These are phyloP conservation scores for Claviceps quebecensis DNA, from an alignment of 2,329 filamentous ascomycete genomes.

Conservation along the genomic window DNA sequence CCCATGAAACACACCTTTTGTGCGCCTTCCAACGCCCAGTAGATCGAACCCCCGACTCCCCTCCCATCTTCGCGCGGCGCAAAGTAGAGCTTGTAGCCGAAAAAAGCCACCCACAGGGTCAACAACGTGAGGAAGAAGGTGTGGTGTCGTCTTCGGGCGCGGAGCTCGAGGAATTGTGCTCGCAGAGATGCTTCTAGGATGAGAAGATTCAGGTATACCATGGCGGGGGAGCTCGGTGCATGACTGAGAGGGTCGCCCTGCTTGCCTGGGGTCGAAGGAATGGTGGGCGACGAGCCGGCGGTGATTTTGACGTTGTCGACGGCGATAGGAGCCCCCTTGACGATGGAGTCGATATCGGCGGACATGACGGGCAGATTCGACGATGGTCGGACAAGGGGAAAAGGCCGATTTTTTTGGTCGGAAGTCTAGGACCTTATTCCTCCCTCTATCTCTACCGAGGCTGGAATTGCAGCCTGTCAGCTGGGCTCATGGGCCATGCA, in stretches of 20 bases:
- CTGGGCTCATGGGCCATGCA: slow-evolving; percentile 3
- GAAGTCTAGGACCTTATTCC: background rate
- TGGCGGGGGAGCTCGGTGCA: slow-evolving; percentile 79
- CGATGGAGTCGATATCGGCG: slow-evolving; percentile 67
- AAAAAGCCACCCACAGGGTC: slow-evolving; percentile 66
- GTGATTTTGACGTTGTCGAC: slow-evolving; percentile 33
- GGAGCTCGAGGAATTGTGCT: slow-evolving; percentile 81
- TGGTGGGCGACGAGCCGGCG: slow-evolving; percentile 28
- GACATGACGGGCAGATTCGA: slow-evolving; percentile 30
- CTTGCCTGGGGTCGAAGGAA: slow-evolving; percentile 29
- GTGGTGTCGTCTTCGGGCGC: slow-evolving; percentile 77
- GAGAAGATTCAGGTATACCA: slow-evolving; percentile 95
- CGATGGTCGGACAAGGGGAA: background rate
- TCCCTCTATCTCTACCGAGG: background rate
- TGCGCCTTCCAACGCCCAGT: slow-evolving; percentile 85
- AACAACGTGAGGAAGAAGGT: slow-evolving; percentile 81
- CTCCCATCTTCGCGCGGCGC: slow-evolving; percentile 91
- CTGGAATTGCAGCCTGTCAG: slow-evolving; percentile 2
- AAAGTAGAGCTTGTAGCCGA: slow-evolving; percentile 82
- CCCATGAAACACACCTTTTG: slow-evolving; percentile 89
- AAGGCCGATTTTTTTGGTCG: background rate
- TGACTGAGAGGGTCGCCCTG: slow-evolving; percentile 59
- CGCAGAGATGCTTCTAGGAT: slow-evolving; percentile 92
- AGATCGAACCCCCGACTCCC: slow-evolving; percentile 83
- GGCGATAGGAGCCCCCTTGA: slow-evolving; percentile 69